Evolutionary conservation across 495 filamentous ascomycete species (phyloP).

Genomic region (Cladorrhinum samala): DNA sequence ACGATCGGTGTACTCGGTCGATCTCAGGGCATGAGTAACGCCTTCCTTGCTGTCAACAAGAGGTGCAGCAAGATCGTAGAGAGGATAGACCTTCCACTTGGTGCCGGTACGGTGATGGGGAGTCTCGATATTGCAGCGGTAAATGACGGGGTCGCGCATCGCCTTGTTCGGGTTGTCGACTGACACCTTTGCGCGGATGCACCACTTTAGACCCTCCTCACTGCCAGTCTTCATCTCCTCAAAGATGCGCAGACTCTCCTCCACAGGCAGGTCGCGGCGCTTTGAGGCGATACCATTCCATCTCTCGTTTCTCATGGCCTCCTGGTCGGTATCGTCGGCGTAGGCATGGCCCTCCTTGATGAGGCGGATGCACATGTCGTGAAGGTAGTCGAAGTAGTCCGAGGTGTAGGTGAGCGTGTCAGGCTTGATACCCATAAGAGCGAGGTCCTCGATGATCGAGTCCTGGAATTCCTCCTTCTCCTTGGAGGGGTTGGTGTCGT

Average conservation of each 20-base stretch:
- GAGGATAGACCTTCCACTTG: constrained; percentile 93
- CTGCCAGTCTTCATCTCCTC: constrained; percentile 84
- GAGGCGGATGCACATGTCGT: constrained; percentile 67
- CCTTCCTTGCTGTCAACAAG: constrained; percentile 87
- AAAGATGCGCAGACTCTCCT: constrained; percentile 74
- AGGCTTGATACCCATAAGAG: constrained; percentile 77
- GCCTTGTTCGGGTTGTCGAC: constrained; percentile 78
- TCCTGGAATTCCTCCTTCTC: constrained; percentile 91
- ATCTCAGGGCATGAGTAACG: constrained; percentile 89
- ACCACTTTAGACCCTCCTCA: constrained; percentile 69
- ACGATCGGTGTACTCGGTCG: constrained; percentile 95
- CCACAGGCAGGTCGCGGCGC: constrained; percentile 67
- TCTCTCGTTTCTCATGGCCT: constrained; percentile 75
- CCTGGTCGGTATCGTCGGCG: constrained; percentile 81
- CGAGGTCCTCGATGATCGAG: constrained; percentile 79
- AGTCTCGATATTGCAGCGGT: constrained; percentile 72
- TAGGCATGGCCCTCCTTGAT: constrained; percentile 85
- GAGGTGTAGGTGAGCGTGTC: constrained; percentile 74
- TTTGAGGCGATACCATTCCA: constrained; percentile 68
- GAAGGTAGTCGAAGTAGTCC: constrained; percentile 86
- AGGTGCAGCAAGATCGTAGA: constrained; percentile 91
- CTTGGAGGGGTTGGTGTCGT: constrained; percentile 91
- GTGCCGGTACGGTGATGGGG: constrained; percentile 81
- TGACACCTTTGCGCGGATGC: constrained; percentile 84
- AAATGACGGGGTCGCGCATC: constrained; percentile 89